phyloP scores from a whole-genome alignment of 495 filamentous ascomycete species.

The Apodospora peruviana region DNA sequence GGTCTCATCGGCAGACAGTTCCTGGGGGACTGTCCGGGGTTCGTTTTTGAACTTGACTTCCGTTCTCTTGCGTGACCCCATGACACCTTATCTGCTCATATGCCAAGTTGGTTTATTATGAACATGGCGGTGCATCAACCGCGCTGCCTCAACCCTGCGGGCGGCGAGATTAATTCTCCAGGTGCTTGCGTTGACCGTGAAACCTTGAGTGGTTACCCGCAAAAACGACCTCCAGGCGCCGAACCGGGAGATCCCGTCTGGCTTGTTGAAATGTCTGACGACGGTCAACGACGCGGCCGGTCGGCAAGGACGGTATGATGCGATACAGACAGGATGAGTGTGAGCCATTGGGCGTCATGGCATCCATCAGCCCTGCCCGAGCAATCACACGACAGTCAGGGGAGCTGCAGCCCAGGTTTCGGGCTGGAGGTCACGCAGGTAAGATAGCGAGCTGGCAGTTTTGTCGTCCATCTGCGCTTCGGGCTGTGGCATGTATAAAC shows the following conservation, averaged over 20 bases:
- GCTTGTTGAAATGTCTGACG: constrained; percentile 59
- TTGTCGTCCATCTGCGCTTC: constrained; percentile 47
- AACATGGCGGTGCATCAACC: too few relatives aligned
- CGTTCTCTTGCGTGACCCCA: too few relatives aligned
- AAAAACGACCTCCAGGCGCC: constrained; percentile 61
- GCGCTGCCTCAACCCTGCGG: too few relatives aligned
- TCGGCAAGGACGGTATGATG: too few relatives aligned
- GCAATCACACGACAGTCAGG: constrained; percentile 80
- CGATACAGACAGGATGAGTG: too few relatives aligned
- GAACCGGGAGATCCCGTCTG: constrained; percentile 46
- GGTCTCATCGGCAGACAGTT: constrained; percentile 84
- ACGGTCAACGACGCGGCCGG: constrained; percentile 57
- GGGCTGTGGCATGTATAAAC: constrained; percentile 59
- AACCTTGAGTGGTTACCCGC: constrained; percentile 70
- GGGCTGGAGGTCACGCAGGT: constrained; percentile 35
- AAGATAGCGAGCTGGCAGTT: constrained; percentile 34
- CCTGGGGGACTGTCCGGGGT: too few relatives aligned
- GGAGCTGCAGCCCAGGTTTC: too few relatives aligned
- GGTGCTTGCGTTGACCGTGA: constrained; percentile 51
- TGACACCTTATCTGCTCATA: too few relatives aligned
- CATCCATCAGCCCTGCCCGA: constrained; percentile 84
- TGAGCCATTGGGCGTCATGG: too few relatives aligned
- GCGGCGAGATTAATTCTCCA: too few relatives aligned
- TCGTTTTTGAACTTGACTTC: too few relatives aligned
- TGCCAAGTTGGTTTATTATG: too few relatives aligned